These are phyloP conservation scores for Suillus variegatus DNA, from an alignment of 768 basidiomycete species.

Conservation along the genomic window DNA sequence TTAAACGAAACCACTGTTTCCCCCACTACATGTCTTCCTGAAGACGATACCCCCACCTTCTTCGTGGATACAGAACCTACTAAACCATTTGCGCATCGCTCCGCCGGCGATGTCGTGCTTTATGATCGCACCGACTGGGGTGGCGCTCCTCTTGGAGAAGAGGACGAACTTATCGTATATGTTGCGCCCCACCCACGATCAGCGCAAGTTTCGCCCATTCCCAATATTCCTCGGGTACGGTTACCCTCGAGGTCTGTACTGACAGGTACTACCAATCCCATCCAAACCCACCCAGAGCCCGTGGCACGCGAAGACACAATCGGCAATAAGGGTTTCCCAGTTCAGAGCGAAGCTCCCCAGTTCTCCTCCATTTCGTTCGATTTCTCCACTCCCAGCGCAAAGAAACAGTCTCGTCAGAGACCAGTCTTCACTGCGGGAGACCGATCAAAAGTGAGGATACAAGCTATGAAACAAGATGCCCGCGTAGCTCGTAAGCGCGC, in stretches of 20 bases:
- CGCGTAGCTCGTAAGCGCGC: slow-evolving; percentile 20
- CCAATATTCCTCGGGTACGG: slow-evolving; percentile 16
- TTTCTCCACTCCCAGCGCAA: slow-evolving; percentile 8
- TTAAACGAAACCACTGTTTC: background rate
- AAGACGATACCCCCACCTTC: slow-evolving; percentile 16
- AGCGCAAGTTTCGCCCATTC: slow-evolving; percentile 14
- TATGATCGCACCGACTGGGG: slow-evolving; percentile 21
- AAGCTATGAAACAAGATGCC: slow-evolving; percentile 23
- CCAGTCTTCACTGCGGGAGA: slow-evolving; percentile 31
- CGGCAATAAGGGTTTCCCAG: background rate
- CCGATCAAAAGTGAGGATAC: slow-evolving; percentile 25
- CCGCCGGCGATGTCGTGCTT: slow-evolving; percentile 25
- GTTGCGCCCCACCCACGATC: slow-evolving; percentile 70
- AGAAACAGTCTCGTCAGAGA: slow-evolving; percentile 28
- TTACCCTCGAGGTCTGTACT: slow-evolving; percentile 27
- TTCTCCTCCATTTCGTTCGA: slow-evolving; percentile 30
- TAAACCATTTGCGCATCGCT: slow-evolving; percentile 2
- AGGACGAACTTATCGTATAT: slow-evolving; percentile 77
- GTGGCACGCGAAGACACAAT: background rate
- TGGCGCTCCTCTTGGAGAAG: slow-evolving; percentile 33
- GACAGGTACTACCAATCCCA: slow-evolving; percentile 20
- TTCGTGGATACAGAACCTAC: slow-evolving; percentile 45
- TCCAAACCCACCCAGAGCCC: background rate
- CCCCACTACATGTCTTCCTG: background rate
- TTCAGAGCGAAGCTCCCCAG: slow-evolving; percentile 17